A percentile compares a stretch with the other conserved stretches of the same genome.
phyloP scores from a whole-genome alignment of 73 alveolate genomes.

The Loxodes magnus region DNA sequence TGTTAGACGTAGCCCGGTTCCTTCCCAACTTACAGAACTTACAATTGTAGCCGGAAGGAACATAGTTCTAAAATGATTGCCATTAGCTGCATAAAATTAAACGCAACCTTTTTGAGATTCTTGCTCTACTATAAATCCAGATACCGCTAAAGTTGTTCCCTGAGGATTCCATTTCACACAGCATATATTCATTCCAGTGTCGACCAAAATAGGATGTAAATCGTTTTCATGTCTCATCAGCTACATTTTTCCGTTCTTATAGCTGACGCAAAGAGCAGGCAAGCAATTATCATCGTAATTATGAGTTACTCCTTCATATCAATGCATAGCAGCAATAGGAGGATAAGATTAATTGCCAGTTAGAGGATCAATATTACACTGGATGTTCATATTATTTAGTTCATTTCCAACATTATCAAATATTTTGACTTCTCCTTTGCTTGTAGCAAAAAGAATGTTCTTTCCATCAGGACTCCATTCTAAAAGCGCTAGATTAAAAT shows the following conservation, averaged over 20 bases:
- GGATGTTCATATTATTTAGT: constrained; percentile 44
- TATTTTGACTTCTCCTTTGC: constrained; percentile 85
- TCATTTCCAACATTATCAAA: constrained; percentile 73
- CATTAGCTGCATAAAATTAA: constrained; percentile 72
- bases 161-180: constrained; percentile 65
- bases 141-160: constrained; percentile 62
- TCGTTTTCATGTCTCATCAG: constrained; percentile 84
- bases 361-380: constrained; percentile 42
- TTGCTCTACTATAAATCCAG: constrained; percentile 42
- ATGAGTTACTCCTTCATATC: constrained; percentile 13
- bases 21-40: constrained; percentile 82
- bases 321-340: constrained; percentile 61
- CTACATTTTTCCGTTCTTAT: constrained; percentile 84
- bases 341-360: constrained; percentile 49
- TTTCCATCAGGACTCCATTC: constrained; percentile 99
- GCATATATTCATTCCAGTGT: constrained; percentile 58
- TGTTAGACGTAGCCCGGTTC: constrained; percentile 80
- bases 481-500: constrained; percentile 62
- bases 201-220: constrained; percentile 63
- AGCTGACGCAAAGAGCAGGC: constrained; percentile 58
- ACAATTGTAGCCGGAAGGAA: constrained; percentile 60
- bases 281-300: background rate
- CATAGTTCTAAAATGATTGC: constrained; percentile 82
- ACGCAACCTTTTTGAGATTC: constrained; percentile 70
- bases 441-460: constrained; percentile 91